Evolutionary conservation across 306 rosid species (phyloP).

Genomic region (Vachellia pachyceras): DNA sequence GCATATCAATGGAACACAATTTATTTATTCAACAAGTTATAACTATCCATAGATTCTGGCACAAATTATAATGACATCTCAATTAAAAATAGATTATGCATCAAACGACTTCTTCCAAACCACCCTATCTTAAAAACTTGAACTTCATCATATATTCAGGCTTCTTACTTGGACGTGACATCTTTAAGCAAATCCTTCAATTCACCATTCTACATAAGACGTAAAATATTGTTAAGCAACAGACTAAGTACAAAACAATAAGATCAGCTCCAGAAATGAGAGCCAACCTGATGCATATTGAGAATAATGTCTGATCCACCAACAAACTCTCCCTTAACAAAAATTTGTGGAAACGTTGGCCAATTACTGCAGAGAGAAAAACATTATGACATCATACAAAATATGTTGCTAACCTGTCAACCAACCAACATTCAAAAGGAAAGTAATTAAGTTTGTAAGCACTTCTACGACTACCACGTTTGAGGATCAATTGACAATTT

Average conservation of each 20-base stretch:
- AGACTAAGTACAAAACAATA: not conserved
- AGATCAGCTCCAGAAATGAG: not conserved
- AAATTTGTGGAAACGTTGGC: slow-evolving; percentile 81
- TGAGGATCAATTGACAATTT: too few species aligned
- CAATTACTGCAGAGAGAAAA: slow-evolving; percentile 48
- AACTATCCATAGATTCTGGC: slow-evolving; percentile 17
- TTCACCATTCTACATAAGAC: slow-evolving; percentile 56
- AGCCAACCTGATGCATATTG: slow-evolving; percentile 66
- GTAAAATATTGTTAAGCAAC: slow-evolving; percentile 24
- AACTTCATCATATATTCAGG: not conserved
- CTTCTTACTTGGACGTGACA: slow-evolving; percentile 29
- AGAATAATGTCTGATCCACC: slow-evolving; percentile 81
- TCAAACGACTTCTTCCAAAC: slow-evolving; percentile 32
- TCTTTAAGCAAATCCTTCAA: slow-evolving; percentile 64
- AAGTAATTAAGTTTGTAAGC: not conserved
- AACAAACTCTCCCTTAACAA: slow-evolving; percentile 74
- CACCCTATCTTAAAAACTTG: slow-evolving; percentile 15
- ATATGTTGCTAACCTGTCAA: slow-evolving; percentile 8
- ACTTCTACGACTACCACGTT: too few species aligned
- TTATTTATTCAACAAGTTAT: slow-evolving; percentile 25
- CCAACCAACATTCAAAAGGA: not conserved
- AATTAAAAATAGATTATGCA: slow-evolving; percentile 27
- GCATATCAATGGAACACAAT: slow-evolving; percentile 1
- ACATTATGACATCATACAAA: not conserved
- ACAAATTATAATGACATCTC: slow-evolving; percentile 34